Conservation (phyloP, 139 green algal genomes). For the Micractinium conductrix region DNA sequence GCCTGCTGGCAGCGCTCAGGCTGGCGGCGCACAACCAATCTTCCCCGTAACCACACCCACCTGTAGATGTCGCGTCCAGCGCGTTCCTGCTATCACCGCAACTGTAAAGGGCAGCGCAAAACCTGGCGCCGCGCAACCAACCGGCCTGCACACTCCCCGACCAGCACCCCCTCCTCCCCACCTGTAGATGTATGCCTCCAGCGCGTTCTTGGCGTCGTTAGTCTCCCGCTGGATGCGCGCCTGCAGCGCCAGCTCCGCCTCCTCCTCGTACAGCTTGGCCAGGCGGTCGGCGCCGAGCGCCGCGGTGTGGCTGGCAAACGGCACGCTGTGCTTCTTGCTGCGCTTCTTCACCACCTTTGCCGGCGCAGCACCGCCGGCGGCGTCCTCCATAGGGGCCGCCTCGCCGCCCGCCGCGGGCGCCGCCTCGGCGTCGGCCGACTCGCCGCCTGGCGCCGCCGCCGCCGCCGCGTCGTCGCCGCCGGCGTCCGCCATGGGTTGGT, state of each 20-base stretch:
- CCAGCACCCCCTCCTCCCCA: too few relatives aligned
- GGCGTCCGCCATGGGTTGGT: slow-evolving; percentile 44
- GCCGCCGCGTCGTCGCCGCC: slow-evolving; percentile 50
- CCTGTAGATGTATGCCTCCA: slow-evolving; percentile 97
- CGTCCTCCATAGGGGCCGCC: slow-evolving; percentile 49
- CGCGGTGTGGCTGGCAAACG: slow-evolving; percentile 35
- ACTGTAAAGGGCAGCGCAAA: too few relatives aligned
- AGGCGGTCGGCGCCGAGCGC: slow-evolving; percentile 51
- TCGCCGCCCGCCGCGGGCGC: slow-evolving; percentile 31
- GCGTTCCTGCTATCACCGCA: too few relatives aligned
- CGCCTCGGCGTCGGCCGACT: too few relatives aligned
- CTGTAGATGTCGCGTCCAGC: too few relatives aligned
- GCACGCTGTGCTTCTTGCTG: slow-evolving; percentile 56
- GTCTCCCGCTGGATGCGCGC: slow-evolving; percentile 95
- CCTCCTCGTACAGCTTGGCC: slow-evolving; percentile 62
- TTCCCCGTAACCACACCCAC: too few relatives aligned
- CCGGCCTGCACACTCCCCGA: too few relatives aligned
- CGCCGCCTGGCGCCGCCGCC: background rate
- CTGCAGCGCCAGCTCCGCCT: slow-evolving; percentile 74
- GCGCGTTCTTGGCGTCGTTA: slow-evolving; percentile 94
- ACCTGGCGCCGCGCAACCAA: too few relatives aligned
- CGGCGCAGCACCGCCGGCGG: slow-evolving; percentile 13
- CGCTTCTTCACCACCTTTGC: slow-evolving; percentile 56
- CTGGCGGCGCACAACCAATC: too few relatives aligned
- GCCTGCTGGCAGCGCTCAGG: too few relatives aligned